Evolutionary conservation across 208 protist species (phyloP).

Genomic region (Acanthamoeba lenticulata): DNA sequence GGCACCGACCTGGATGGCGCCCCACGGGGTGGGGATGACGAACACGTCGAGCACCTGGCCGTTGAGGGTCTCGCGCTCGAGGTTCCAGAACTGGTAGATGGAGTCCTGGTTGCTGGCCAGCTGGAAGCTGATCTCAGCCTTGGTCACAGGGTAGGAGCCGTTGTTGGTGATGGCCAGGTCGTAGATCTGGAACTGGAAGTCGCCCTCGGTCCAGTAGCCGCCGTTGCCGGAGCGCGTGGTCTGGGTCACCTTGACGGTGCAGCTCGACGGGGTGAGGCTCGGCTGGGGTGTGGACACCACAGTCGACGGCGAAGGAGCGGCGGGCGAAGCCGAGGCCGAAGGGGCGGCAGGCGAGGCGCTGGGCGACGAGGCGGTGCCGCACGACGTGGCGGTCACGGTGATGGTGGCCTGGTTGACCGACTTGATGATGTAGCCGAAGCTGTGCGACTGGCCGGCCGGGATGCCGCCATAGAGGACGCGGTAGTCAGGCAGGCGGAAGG

Average conservation of each 20-base stretch:
- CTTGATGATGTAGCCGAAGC: conserved; percentile 21
- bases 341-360: background rate
- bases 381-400: background rate
- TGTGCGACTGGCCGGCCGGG: background rate
- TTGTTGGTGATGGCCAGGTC: background rate
- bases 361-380: background rate
- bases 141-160: background rate
- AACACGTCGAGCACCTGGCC: background rate
- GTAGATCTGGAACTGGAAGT: conserved; percentile 39
- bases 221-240: background rate
- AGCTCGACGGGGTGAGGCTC: background rate
- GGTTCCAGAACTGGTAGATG: conserved; percentile 13
- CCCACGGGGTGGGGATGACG: background rate
- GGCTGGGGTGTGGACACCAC: background rate
- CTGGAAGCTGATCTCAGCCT: background rate
- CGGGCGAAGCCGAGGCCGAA: background rate
- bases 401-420: background rate
- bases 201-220: background rate
- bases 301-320: background rate
- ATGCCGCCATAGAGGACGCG: background rate
- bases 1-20: background rate
- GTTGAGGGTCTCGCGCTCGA: background rate
- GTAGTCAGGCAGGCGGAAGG: background rate
- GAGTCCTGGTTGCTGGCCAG: background rate
- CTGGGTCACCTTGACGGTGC: background rate